Evolutionary conservation across 129 eudicot genomes (phyloP).

Genomic region (Arctium lappa): DNA sequence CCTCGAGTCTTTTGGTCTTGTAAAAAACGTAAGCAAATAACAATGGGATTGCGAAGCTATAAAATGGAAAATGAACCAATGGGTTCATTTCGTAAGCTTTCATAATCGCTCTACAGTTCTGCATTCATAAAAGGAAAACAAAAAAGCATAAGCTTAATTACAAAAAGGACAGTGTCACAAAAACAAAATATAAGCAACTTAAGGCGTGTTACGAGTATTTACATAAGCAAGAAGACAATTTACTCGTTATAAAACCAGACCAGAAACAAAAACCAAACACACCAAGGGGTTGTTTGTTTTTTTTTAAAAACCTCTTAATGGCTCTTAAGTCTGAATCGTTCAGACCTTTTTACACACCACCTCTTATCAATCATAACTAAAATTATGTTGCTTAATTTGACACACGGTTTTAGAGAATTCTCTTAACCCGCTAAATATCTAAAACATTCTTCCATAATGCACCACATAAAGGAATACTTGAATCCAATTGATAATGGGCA

Average conservation of each 20-base stretch:
- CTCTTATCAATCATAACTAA: no score
- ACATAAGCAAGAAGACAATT: not conserved
- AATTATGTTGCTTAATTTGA: no score
- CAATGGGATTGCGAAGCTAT: conserved; percentile 54
- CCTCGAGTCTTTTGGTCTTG: conserved; percentile 37
- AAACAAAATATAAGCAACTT: not conserved
- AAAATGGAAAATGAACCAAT: conserved; percentile 66
- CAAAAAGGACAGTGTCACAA: not conserved
- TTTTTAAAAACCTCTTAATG: no score
- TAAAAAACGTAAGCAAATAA: conserved; percentile 61
- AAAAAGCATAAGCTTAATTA: not conserved
- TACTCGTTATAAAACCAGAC: not conserved
- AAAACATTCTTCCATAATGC: no score
- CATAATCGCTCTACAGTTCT: conserved; percentile 73
- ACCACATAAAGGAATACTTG: no score
- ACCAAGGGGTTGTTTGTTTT: not conserved
- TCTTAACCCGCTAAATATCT: no score
- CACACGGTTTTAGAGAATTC: no score
- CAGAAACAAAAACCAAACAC: not conserved
- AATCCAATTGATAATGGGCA: no score
- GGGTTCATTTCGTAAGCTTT: conserved; percentile 96
- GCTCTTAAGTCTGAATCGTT: no score
- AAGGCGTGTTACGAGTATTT: not conserved
- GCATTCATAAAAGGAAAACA: conserved; percentile 27
- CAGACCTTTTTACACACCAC: no score